Base-by-base conservation (phyloP, 139 green algal species). In the Dunaliella sp. region DNA sequence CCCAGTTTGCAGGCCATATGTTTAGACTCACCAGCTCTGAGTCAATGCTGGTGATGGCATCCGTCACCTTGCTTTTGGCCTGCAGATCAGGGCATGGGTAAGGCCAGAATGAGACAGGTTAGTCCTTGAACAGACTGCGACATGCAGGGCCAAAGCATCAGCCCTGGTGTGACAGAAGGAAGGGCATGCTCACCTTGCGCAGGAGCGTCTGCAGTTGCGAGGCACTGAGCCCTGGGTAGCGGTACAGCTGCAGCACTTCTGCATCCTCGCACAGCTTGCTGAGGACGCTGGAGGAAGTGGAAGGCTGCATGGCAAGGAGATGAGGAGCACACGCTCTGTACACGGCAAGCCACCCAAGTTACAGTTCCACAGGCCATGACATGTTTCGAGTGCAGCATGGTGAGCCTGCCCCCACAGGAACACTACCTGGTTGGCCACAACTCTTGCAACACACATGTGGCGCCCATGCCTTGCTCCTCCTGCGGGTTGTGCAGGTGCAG, bases 191-290 rank as follows among this genome's bases (percentile, higher is more conserved):
- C 57, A 93, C 93, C 89, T 95, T 94, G 36, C 88, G 87, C 82
- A 98, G 88, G n/a, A 98, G 91, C 3, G 95, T 94, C 25, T 87
- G 82, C 75, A 91, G 38, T n/a, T 87, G 88, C 25, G 96, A 95
- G 0, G 86, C 58, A 30, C 93, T 91, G 33, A 98, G 72, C 75
- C 93, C 95, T 1, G 96, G 96, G 76, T 91, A 95, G 35, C 96
- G 92, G 88, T 97, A 98, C 36, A 98, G 88, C 92, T 98, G 96
- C 32, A 96, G 84, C 32, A 98, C 95, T 73, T 89, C 82, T 1
- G 37, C 48, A 65, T 65, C 48, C 48, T 65, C 48, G 16, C 48
- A 65, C 16, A 65, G 16, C 48, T 65, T 65, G 48, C 7, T 26
- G 7, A 65, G 16, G 16, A 65, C 48, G 48, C 48, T 65, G 48